Percentiles rank a stretch among this genome's conserved stretches.
Evolutionary conservation across 805 yeast genomes (phyloP).

Genomic region (Candida dajiaensis): DNA sequence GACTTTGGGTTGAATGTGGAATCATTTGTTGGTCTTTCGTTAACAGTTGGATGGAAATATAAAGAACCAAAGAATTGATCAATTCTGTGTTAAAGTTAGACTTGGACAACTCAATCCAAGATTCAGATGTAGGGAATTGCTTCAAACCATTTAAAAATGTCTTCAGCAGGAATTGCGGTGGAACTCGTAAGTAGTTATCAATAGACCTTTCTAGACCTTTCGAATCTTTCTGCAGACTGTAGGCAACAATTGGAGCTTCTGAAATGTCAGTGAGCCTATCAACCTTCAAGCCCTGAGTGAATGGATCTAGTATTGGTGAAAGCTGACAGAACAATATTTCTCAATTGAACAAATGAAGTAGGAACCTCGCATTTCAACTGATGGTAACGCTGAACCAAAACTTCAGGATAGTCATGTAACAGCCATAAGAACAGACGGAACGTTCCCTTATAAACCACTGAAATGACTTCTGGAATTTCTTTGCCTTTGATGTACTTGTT

Average conservation of each 20-base stretch:
- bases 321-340: slow-evolving; percentile 80
- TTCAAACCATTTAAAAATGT: slow-evolving; percentile 55
- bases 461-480: slow-evolving; percentile 56
- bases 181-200: slow-evolving; percentile 75
- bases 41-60: slow-evolving; percentile 65
- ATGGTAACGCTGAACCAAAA: slow-evolving; percentile 73
- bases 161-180: slow-evolving; percentile 63
- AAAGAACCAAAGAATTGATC: slow-evolving; percentile 75
- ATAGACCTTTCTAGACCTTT: slow-evolving; percentile 65
- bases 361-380: slow-evolving; percentile 70
- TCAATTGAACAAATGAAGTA: slow-evolving; percentile 68
- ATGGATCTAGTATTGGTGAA: slow-evolving; percentile 87
- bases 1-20: slow-evolving; percentile 53
- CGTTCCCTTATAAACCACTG: slow-evolving; percentile 84
- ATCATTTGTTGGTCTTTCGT: slow-evolving; percentile 40
- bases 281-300: slow-evolving; percentile 62
- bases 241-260: slow-evolving; percentile 50
- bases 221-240: slow-evolving; percentile 60
- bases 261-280: slow-evolving; percentile 58
- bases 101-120: slow-evolving; percentile 63
- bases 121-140: slow-evolving; percentile 42
- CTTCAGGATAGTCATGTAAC: slow-evolving; percentile 84
- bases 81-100: slow-evolving; percentile 48
- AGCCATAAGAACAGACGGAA: slow-evolving; percentile 71
- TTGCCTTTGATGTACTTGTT: slow-evolving; percentile 54